These are phyloP conservation scores for Gentiana macrophylla DNA, from an alignment of 257 asterid genomes.

Conservation along the genomic window DNA sequence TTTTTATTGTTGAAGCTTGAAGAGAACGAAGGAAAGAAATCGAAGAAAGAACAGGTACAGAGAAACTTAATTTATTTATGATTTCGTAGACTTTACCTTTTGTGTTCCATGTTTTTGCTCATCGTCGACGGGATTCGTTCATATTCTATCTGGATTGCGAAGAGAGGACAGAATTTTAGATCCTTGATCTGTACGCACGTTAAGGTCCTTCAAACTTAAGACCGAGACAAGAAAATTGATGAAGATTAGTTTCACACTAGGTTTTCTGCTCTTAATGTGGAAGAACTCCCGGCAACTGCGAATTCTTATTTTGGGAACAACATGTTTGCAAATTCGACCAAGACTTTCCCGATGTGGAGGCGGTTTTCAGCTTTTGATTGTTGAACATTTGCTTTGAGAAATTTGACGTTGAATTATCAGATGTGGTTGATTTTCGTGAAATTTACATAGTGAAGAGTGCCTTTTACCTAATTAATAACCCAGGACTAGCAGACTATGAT, in stretches of 20 bases:
- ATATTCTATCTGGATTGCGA: constrained; percentile 3
- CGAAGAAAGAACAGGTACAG: constrained; percentile 18
- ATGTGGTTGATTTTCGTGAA: no score
- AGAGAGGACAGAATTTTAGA: constrained; percentile 16
- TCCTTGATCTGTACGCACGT: constrained; percentile 16
- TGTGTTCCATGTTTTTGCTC: constrained; percentile 13
- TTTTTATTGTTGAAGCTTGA: neutral
- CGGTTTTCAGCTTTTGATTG: no score
- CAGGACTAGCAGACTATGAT: no score
- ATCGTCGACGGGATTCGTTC: constrained; percentile 7
- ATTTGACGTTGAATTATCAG: no score
- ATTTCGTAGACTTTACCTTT: constrained; percentile 12
- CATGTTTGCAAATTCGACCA: neutral
- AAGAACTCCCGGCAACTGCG: neutral
- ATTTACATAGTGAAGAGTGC: no score
- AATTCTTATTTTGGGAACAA: no score
- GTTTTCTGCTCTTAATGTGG: neutral
- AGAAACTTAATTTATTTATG: constrained; percentile 20
- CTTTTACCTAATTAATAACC: no score
- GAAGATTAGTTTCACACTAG: neutral
- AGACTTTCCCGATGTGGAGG: no score
- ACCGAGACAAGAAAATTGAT: constrained; percentile 20
- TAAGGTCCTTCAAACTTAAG: constrained; percentile 1
- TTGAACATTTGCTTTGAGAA: no score
- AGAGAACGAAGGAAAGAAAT: neutral